phyloP scores from a whole-genome alignment of 345 rosid species.

The Brassica juncea region DNA sequence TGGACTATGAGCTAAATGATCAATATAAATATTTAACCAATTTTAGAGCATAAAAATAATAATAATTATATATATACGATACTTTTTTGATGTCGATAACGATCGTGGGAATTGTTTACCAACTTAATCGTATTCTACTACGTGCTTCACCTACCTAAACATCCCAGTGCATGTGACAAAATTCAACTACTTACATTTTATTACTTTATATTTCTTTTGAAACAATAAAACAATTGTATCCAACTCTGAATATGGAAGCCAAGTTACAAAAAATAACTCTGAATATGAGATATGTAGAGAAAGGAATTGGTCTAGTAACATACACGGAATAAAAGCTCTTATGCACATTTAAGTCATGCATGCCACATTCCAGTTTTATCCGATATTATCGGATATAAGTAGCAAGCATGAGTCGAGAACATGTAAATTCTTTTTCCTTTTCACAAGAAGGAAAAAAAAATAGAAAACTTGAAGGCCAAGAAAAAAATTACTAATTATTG shows the following conservation, averaged over 20 bases:
- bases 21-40: not conserved
- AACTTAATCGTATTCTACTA: not conserved
- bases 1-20: not conserved
- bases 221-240: not conserved
- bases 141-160: constrained; percentile 14
- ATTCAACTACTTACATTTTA: not conserved
- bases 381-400: too few species aligned
- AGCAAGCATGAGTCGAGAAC: too few species aligned
- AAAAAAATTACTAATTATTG: too few species aligned
- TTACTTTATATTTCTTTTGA: not conserved
- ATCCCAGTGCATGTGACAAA: constrained; percentile 1
- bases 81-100: not conserved
- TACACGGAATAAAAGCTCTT: too few species aligned
- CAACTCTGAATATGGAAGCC: not conserved
- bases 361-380: too few species aligned
- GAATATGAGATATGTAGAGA: too few species aligned
- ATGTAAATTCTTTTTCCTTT: too few species aligned
- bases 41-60: not conserved
- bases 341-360: too few species aligned
- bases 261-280: too few species aligned
- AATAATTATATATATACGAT: not conserved
- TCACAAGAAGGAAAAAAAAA: too few species aligned
- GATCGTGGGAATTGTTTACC: not conserved
- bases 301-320: too few species aligned
- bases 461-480: not conserved